phyloP scores from a whole-genome alignment of 345 rosid genomes.

The Rhodamnia argentea region DNA sequence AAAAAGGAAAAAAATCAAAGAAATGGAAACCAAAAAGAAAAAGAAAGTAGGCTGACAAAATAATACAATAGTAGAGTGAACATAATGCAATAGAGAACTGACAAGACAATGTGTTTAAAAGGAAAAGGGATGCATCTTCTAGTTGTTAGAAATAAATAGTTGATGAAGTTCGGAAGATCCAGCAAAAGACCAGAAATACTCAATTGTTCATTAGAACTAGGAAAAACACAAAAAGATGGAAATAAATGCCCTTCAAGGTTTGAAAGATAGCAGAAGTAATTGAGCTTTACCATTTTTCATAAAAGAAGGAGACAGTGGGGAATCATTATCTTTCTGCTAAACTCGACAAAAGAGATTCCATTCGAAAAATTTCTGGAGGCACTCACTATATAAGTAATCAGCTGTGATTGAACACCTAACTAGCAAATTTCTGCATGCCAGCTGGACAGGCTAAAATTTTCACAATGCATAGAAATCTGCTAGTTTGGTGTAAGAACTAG shows the following conservation, averaged over 20 bases:
- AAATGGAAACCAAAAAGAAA: not conserved
- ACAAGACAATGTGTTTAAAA: not conserved
- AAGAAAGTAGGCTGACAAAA: not conserved
- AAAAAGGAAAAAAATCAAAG: not conserved
- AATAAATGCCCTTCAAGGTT: not conserved
- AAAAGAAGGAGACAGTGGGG: not conserved
- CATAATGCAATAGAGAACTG: not conserved
- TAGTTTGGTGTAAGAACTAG: not conserved
- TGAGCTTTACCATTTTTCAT: not conserved
- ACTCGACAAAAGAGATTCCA: not conserved
- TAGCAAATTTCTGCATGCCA: not conserved
- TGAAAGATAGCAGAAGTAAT: not conserved
- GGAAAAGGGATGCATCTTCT: not conserved
- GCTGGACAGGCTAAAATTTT: not conserved
- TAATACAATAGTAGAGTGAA: not conserved
- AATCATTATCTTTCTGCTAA: not conserved
- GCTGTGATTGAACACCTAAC: not conserved
- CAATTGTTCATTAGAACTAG: not conserved
- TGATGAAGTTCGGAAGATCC: not conserved
- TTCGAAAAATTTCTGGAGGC: not conserved
- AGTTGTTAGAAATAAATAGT: not conserved
- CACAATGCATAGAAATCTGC: not conserved
- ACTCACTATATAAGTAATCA: not conserved
- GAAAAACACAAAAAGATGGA: not conserved
- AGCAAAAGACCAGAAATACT: not conserved